Conservation (phyloP, 108 stramenopile species). For the Ochromonas danica region DNA sequence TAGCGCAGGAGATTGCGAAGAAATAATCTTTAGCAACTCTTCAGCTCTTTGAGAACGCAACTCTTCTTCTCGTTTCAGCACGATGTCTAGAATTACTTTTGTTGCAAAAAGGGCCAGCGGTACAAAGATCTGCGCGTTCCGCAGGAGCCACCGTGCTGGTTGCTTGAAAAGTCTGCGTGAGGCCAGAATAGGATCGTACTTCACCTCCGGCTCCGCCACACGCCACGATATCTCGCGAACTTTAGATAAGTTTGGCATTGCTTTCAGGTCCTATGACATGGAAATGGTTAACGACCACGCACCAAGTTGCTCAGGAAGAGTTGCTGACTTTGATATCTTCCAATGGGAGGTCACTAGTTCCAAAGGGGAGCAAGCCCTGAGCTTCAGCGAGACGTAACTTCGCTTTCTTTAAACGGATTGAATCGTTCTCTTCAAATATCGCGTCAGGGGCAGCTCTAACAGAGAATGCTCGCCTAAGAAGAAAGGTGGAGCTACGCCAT, state of each 20-base stretch:
- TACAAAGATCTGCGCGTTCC: constrained; percentile 83
- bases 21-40: constrained; percentile 74
- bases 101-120: constrained; percentile 79
- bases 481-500: too few species aligned
- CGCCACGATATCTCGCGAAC: constrained; percentile 24
- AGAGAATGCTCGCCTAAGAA: too few species aligned
- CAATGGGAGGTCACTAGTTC: constrained; percentile 11
- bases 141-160: constrained; percentile 82
- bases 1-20: constrained; percentile 80
- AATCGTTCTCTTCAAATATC: too few species aligned
- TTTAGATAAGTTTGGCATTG: not conserved
- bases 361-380: constrained; percentile 31
- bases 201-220: constrained; percentile 80
- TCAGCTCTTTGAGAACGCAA: constrained; percentile 62
- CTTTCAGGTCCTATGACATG: not conserved
- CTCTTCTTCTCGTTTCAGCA: constrained; percentile 52
- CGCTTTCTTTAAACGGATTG: constrained; percentile 19
- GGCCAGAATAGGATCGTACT: constrained; percentile 77
- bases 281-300: not conserved
- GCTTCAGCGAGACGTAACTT: constrained; percentile 29
- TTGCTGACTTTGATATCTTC: not conserved
- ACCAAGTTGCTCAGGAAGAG: too few species aligned
- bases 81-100: constrained; percentile 68
- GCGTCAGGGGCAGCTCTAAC: too few species aligned
- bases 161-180: constrained; percentile 73